Base-by-base conservation (phyloP, 768 basidiomycete species). In the Tricholoma flavovirens region DNA sequence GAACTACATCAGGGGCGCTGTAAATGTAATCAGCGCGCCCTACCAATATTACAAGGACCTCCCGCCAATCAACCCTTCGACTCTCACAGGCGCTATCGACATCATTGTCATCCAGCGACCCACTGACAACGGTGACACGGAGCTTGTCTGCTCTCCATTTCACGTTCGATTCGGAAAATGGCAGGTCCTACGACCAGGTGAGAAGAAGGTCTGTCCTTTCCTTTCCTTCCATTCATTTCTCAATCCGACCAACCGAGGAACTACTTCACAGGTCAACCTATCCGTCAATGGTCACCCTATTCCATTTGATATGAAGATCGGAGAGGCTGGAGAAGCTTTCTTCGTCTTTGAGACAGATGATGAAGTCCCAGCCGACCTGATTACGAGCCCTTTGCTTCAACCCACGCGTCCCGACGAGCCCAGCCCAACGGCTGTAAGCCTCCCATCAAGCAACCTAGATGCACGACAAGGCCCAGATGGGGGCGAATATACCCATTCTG, bases 101-200 rank as follows among this genome's bases (percentile, higher is more conserved):
- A 92, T 99, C 71, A 94, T 99, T 65, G 96, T 98, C 62, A 84
- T 99, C 48, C 83, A 87, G 59, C 83, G 87, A 48, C 84, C 83
- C 21, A 74, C 81, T n/a, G 76, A 78, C 61, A 74, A 79, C 60
- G 84, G 86, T 54, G 80, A 77, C 46, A 77, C 76, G 29, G 87
- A 86, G 64, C 82, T 97, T 14, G 88, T 83, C 1, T 97, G 94
- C 67, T 93, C 92, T 2, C 97, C 96, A 1, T 99, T 99, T 66
- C 97, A 98, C 69, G 95, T 99, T 43, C 79, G 96, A 58, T 98
- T 98, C 71, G 97, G 97, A 51, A 98, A 98, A 78, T 87, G 93
- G 79, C 93, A 96, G 71, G 92, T 98, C 8, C 79, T 98, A 11
- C 77, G 93, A 51, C 95, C 97, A 32, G 85, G 84, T 22, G 97